Evolutionary conservation across 768 basidiomycete genomes (phyloP).

Genomic region (Cyclocybe aegerita): DNA sequence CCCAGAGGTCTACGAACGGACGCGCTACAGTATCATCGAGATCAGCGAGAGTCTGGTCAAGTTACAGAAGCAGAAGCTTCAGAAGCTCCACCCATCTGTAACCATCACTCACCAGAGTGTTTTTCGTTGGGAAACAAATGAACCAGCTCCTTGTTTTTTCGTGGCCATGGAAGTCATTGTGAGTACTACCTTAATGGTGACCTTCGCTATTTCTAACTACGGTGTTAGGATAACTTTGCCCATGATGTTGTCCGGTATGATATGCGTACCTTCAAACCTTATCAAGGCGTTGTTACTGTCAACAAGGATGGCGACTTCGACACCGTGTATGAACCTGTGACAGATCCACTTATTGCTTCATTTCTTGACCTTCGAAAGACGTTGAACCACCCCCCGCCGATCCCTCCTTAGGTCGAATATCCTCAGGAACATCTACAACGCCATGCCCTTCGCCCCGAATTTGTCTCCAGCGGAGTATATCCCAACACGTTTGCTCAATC

Average conservation of each 20-base stretch:
- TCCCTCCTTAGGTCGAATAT: slow-evolving; percentile 52
- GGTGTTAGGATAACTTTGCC: slow-evolving; percentile 85
- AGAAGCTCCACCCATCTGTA: slow-evolving; percentile 62
- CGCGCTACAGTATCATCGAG: slow-evolving; percentile 92
- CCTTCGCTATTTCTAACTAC: slow-evolving; percentile 1
- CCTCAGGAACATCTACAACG: slow-evolving; percentile 63
- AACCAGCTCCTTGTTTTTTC: slow-evolving; percentile 87
- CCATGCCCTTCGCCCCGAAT: slow-evolving; percentile 89
- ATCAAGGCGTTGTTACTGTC: slow-evolving; percentile 81
- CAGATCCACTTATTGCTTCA: slow-evolving; percentile 80
- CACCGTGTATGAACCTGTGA: slow-evolving; percentile 78
- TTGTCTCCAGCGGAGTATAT: slow-evolving; percentile 86
- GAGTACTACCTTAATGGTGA: slow-evolving; percentile 30
- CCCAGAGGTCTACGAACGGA: slow-evolving; percentile 92
- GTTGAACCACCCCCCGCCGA: slow-evolving; percentile 56
- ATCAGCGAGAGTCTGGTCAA: slow-evolving; percentile 80
- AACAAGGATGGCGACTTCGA: slow-evolving; percentile 81
- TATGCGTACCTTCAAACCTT: slow-evolving; percentile 71
- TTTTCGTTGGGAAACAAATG: slow-evolving; percentile 78
- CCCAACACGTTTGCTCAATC: slow-evolving; percentile 85
- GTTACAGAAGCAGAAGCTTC: slow-evolving; percentile 68
- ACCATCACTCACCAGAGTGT: slow-evolving; percentile 75
- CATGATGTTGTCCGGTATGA: slow-evolving; percentile 96
- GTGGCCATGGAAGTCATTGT: slow-evolving; percentile 95
- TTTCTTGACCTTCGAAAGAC: slow-evolving; percentile 70